Evolutionary conservation across 1,284 basidiomycete species (phyloP).

Genomic region (Puccinia triticina): DNA sequence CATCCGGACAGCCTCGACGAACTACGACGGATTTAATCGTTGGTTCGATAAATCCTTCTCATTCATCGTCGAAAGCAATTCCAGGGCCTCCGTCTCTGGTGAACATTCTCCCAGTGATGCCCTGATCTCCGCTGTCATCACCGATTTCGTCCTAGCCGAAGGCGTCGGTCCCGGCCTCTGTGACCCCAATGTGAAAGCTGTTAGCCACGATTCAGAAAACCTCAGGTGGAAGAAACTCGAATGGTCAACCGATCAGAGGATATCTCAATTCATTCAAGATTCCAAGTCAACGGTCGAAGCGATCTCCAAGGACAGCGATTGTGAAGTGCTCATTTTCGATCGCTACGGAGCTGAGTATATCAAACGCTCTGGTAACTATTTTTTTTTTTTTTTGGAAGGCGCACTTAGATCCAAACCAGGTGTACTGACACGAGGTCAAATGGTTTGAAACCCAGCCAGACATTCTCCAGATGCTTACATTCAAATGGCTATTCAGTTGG

Average conservation of each 20-base stretch:
- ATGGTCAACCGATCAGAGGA: slow-evolving; percentile 73
- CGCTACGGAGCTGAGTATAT: slow-evolving; percentile 91
- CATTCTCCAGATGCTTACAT: slow-evolving; percentile 86
- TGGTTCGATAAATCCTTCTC: slow-evolving; percentile 91
- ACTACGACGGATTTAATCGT: slow-evolving; percentile 74
- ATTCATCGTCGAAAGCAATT: slow-evolving; percentile 80
- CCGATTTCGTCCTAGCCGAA: slow-evolving; percentile 72
- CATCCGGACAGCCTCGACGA: slow-evolving; percentile 73
- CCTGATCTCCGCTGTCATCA: slow-evolving; percentile 84
- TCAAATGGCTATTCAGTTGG: slow-evolving; percentile 90
- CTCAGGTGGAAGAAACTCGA: slow-evolving; percentile 71
- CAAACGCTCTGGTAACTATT: slow-evolving; percentile 68
- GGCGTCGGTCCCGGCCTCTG: slow-evolving; percentile 62
- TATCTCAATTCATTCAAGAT: slow-evolving; percentile 67
- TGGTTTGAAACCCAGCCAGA: slow-evolving; percentile 59
- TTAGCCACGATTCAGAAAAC: slow-evolving; percentile 40
- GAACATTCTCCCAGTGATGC: slow-evolving; percentile 94
- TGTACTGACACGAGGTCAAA: neutral
- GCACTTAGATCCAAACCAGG: neutral
- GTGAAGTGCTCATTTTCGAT: slow-evolving; percentile 79
- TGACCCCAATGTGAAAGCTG: slow-evolving; percentile 44
- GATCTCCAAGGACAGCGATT: slow-evolving; percentile 79
- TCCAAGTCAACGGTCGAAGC: slow-evolving; percentile 69
- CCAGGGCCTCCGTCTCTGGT: slow-evolving; percentile 82
- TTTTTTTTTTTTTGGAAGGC: neutral